Evolutionary conservation across 352 stramenopile genomes (phyloP).

Genomic region (Peronospora destructor): DNA sequence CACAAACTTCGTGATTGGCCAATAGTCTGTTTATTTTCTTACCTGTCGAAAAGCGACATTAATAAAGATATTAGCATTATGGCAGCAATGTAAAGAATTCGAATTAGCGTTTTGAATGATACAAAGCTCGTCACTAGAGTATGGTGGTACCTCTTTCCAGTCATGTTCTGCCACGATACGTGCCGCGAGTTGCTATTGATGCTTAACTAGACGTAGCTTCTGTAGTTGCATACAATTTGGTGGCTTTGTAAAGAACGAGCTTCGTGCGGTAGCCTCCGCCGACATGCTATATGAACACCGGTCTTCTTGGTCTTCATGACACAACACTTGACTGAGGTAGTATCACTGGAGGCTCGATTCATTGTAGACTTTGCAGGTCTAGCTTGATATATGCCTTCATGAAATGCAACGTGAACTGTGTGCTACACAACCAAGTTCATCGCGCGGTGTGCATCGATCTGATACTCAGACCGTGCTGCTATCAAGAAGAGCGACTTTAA

Average conservation of each 20-base stretch:
- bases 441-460: constrained; percentile 62
- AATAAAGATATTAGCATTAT: too few relatives aligned
- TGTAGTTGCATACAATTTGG: neutral
- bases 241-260: too few relatives aligned
- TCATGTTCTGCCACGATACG: neutral
- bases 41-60: too few relatives aligned
- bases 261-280: too few relatives aligned
- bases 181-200: neutral
- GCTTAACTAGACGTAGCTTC: neutral
- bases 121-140: too few relatives aligned
- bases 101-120: too few relatives aligned
- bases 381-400: constrained; percentile 34
- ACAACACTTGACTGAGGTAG: too few relatives aligned
- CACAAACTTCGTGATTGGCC: neutral
- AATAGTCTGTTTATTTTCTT: neutral
- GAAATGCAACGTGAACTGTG: constrained; percentile 68
- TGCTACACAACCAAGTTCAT: constrained; percentile 53
- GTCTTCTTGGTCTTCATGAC: too few relatives aligned
- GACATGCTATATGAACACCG: too few relatives aligned
- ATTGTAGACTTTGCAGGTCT: too few relatives aligned
- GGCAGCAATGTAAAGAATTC: too few relatives aligned
- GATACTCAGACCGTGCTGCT: constrained; percentile 59
- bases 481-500: constrained; percentile 47
- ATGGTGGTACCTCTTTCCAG: neutral
- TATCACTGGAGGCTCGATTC: too few relatives aligned